Evolutionary conservation across 768 basidiomycete species (phyloP).

Genomic region (Pulveroboletus sp.): DNA sequence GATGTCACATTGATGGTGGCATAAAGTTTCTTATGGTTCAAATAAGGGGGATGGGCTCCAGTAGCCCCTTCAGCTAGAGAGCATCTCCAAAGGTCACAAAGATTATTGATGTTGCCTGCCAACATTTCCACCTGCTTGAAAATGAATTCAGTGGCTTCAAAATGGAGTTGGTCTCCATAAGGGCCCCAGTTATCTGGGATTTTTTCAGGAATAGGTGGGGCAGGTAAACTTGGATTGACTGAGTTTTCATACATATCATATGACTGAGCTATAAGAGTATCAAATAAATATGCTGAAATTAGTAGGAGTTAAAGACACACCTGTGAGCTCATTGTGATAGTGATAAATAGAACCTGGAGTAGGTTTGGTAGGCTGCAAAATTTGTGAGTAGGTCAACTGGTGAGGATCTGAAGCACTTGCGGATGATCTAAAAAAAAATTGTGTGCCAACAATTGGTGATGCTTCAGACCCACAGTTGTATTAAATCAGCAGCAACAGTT

Average conservation of each 20-base stretch:
- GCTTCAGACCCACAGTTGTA: background rate
- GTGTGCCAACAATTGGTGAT: background rate
- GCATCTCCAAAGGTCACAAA: background rate
- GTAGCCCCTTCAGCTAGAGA: background rate
- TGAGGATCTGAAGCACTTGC: no score
- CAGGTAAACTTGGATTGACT: background rate
- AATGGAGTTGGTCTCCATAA: background rate
- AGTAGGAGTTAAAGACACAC: no score
- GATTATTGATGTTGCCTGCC: background rate
- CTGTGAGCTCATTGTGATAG: background rate
- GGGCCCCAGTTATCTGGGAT: background rate
- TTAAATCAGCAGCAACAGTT: slow-evolving; percentile 3
- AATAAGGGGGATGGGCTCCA: no score
- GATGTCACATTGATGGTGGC: slow-evolving; percentile 32
- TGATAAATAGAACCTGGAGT: background rate
- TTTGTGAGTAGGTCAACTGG: no score
- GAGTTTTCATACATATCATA: no score
- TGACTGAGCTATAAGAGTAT: no score
- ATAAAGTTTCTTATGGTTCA: slow-evolving; percentile 3
- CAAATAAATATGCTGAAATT: background rate
- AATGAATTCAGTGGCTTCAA: background rate
- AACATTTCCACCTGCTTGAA: background rate
- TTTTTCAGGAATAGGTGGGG: background rate
- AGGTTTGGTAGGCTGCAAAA: background rate
- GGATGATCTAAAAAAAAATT: background rate